Percentiles rank a stretch among this genome's conserved stretches.
Conservation (phyloP, 306 rosid species). For the Gastrolobium bilobum region DNA sequence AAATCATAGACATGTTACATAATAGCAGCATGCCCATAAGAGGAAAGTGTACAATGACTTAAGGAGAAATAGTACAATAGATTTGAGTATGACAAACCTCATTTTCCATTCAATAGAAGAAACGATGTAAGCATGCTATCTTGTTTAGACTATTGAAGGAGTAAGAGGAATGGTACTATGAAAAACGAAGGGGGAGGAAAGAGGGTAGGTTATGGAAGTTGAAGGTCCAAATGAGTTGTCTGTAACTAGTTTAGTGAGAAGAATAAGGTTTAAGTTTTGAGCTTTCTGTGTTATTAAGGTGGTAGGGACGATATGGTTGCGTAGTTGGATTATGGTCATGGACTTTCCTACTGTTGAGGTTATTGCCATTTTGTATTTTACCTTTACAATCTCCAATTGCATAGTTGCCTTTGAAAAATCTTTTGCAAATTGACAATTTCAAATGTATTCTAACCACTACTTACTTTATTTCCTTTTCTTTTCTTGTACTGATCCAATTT, state of each 20-base stretch:
- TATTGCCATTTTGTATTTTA: background rate
- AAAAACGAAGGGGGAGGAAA: background rate
- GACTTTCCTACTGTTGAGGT: constrained; percentile 13
- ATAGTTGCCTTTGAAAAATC: background rate
- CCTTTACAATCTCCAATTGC: background rate
- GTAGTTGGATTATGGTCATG: background rate
- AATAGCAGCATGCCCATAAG: background rate
- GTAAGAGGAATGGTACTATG: background rate
- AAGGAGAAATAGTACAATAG: background rate
- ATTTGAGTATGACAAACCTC: constrained; percentile 15
- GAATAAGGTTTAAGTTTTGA: background rate
- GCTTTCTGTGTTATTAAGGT: background rate
- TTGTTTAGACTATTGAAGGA: background rate
- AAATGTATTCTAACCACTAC: constrained; percentile 16
- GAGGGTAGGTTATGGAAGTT: background rate
- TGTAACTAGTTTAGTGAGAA: constrained; percentile 13
- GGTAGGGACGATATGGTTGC: constrained; percentile 27
- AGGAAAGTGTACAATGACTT: background rate
- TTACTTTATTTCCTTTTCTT: constrained; percentile 1
- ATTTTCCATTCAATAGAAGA: constrained; percentile 13
- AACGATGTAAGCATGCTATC: constrained; percentile 4
- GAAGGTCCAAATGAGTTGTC: background rate
- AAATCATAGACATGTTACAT: constrained; percentile 35
- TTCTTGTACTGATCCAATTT: background rate
- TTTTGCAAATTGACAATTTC: constrained; percentile 32